Percentiles rank a stretch among this genome's conserved stretches.
Conservation (phyloP, 2,329 filamentous ascomycete species). For the Eurotiales sp. region DNA sequence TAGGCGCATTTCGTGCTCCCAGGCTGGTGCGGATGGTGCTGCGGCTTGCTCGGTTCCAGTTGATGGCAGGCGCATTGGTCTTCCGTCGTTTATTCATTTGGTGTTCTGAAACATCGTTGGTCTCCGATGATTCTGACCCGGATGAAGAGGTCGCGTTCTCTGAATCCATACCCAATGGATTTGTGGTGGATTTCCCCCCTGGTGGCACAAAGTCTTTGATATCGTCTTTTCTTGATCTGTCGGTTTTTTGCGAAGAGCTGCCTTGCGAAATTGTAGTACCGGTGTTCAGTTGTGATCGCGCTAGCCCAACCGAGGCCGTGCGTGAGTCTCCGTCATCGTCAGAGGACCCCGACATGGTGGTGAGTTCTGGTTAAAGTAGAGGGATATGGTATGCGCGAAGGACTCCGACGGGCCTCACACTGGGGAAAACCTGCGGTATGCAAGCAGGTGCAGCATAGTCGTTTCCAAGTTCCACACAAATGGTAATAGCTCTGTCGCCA, state of each 20-base stretch:
- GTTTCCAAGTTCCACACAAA: no score
- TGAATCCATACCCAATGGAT: constrained; percentile 30
- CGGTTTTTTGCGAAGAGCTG: constrained; percentile 25
- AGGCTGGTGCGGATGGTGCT: constrained; percentile 42
- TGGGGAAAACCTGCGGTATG: no score
- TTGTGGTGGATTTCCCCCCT: constrained; percentile 32
- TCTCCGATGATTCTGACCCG: constrained; percentile 22
- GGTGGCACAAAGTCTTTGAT: constrained; percentile 36
- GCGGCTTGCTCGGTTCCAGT: constrained; percentile 45
- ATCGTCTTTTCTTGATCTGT: constrained; percentile 21
- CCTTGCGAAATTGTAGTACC: constrained; percentile 23
- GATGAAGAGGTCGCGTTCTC: constrained; percentile 29
- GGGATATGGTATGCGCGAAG: background rate
- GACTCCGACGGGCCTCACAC: no score
- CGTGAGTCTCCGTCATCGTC: constrained; percentile 44
- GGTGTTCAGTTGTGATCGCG: constrained; percentile 27
- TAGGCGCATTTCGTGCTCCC: constrained; percentile 24
- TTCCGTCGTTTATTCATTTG: constrained; percentile 13
- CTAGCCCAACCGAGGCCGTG: constrained; percentile 42
- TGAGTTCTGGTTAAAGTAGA: background rate
- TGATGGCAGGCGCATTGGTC: constrained; percentile 29
- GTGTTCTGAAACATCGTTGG: constrained; percentile 17
- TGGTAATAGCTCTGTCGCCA: no score
- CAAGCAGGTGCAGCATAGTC: no score
- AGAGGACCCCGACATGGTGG: constrained; percentile 14